Percentiles rank a stretch among this genome's conserved stretches.
These are phyloP conservation scores for Penicillium sp. DNA, from an alignment of 2,329 filamentous ascomycete species.

Conservation along the genomic window DNA sequence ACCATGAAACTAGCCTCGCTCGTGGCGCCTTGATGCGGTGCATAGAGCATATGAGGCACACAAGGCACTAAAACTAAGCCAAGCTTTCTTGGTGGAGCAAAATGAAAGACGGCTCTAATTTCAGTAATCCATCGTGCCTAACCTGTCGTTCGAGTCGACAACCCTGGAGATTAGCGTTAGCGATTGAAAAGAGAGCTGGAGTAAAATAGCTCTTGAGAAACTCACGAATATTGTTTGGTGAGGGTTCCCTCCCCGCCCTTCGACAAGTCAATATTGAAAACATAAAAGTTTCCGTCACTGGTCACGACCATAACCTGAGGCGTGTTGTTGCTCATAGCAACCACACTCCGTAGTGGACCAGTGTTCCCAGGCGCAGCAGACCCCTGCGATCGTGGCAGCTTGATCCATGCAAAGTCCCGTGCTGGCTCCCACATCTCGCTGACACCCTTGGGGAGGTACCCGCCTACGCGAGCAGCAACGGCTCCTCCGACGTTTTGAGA, in stretches of 20 bases:
- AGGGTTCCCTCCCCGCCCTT: slow-evolving; percentile 89
- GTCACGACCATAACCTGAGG: slow-evolving; percentile 98
- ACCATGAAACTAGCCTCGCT: neutral
- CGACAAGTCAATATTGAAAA: slow-evolving; percentile 94
- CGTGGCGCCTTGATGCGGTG: neutral
- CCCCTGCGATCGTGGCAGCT: slow-evolving; percentile 66
- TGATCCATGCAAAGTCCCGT: slow-evolving; percentile 95
- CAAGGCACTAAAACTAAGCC: neutral
- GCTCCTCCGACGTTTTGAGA: slow-evolving; percentile 91
- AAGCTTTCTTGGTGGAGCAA: neutral
- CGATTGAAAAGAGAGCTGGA: slow-evolving; percentile 12
- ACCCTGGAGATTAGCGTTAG: slow-evolving; percentile 29
- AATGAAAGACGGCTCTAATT: neutral
- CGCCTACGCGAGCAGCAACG: slow-evolving; percentile 84
- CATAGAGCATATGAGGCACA: neutral
- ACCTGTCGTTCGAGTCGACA: slow-evolving; percentile 45
- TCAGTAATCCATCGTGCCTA: slow-evolving; percentile 41
- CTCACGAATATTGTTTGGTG: slow-evolving; percentile 91
- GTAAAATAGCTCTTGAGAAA: slow-evolving; percentile 18
- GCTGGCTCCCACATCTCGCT: slow-evolving; percentile 97
- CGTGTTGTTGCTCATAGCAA: slow-evolving; percentile 91
- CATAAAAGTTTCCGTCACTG: slow-evolving; percentile 90
- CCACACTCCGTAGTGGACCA: slow-evolving; percentile 80
- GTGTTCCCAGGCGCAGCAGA: slow-evolving; percentile 38
- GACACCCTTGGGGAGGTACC: slow-evolving; percentile 88